Percentiles rank a stretch among this genome's conserved stretches.
These are phyloP conservation scores for Jatropha curcas DNA, from an alignment of 345 rosid species.

Conservation along the genomic window DNA sequence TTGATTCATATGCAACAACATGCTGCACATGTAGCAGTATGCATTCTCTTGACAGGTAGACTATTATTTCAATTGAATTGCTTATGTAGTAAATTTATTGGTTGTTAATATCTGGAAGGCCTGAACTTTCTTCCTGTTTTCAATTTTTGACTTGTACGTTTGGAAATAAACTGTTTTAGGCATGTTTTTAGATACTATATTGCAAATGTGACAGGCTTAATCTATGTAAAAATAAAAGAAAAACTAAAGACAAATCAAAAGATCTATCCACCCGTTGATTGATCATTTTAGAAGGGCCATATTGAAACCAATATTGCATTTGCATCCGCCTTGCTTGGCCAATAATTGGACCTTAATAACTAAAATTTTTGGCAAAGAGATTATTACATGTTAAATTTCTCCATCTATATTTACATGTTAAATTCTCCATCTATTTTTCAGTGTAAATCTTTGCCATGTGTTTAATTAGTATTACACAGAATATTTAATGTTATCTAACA, in stretches of 20 bases:
- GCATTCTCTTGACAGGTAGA: conserved; percentile 19
- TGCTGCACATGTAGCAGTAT: conserved; percentile 92
- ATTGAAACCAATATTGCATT: not conserved
- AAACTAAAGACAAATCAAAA: not conserved
- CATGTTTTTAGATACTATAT: not conserved
- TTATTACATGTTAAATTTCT: not conserved
- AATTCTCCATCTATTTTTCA: not conserved
- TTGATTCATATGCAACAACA: conserved; percentile 74
- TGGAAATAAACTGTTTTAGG: not conserved
- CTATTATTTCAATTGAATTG: not conserved
- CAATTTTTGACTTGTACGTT: not conserved
- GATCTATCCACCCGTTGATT: not conserved
- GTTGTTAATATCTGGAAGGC: too few relatives aligned
- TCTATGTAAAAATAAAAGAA: not conserved
- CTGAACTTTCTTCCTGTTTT: not conserved
- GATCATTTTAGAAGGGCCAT: not conserved
- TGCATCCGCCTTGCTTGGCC: not conserved
- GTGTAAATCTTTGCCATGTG: too few relatives aligned
- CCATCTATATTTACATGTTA: not conserved
- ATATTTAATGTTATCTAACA: too few relatives aligned
- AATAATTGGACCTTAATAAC: not conserved
- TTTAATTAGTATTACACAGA: too few relatives aligned
- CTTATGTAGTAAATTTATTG: too few relatives aligned
- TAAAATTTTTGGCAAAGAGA: not conserved
- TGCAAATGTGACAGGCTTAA: not conserved